Evolutionary conservation across 2,329 filamentous ascomycete species (phyloP), one percentile per base, ranked within the genome.

Genomic region (Fonsecaea erecta): DNA sequence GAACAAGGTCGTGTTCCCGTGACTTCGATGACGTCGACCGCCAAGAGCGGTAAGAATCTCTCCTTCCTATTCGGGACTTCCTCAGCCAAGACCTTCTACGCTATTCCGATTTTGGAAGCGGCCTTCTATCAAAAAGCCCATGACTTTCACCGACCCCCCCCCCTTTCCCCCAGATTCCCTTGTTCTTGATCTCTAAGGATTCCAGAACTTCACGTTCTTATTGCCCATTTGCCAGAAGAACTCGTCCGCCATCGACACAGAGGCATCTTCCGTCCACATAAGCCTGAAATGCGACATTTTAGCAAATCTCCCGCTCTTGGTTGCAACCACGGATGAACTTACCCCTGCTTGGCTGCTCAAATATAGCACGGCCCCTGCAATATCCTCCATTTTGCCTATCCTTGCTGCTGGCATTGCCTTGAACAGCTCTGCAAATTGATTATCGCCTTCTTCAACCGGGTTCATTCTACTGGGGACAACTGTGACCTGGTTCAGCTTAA

Each of bases 391-490:
- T 0, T 70, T 74, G 0, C 79, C 80, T 11, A 78, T 77, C 60
- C 78, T 69, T 53, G 74, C 76, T 0, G 78, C 78, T 1, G 77
- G 73, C 54, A 79, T 75, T 66, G 78, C 77, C 32, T 79, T 75
- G 26, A 81, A 80, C 14, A 81, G 68, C 26, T 74, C 69, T 8
- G 73, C 75, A 66, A 81, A 81, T 54, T 80, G 77, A 68, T 80
- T 80, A 4, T 75, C 77, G 48, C 75, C 75, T 18, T 74, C 72
- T 1, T 76, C 78, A 0, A 81, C 76, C 0, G 78, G 78, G 52
- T 81, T 81, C 79, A 81, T 81, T 16, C 76, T 78, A 52, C 76
- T 80, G 0, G 79, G 79, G 1, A 80, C 76, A 68, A 81, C 78
- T 79, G 48, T 2, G 28, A 8, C n/a, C 2, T 1, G 40, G 9